Base-by-base conservation (phyloP, 176 grass and related monocot genomes). In the Carex parvula region DNA sequence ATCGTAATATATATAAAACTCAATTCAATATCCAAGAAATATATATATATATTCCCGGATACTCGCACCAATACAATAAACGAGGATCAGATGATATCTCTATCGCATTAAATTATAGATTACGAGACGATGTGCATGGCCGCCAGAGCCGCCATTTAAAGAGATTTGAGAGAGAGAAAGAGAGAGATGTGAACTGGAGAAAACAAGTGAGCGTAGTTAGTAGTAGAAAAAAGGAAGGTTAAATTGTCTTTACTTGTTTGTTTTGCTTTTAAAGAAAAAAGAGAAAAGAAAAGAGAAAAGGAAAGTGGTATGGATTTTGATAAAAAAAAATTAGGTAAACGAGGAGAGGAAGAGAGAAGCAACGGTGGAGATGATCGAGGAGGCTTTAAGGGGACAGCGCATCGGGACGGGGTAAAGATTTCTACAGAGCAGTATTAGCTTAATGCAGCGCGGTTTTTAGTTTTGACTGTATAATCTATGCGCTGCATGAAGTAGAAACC, bases 71-170 rank as follows among this genome's bases (percentile, higher is more conserved):
- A 46, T 63, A 22, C 26, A 73, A 87, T 80, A 77, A 82, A 87
- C 79, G 71, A n/a, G 42, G 33, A 73, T 71, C 20, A 83, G 86
- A 87, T 74, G 68, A 69, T 54, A 56, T 65, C 63, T 35, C 32
- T 46, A 68, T 35, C 37, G 63, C 29, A 84, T 83, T 83, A 83
- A 83, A 64, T 30, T 68, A 83, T 29, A 39, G 62, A 83, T 83
- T 54, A 65, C 18, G 80, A 83, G 57, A 83, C 63, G 80, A 83
- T 83, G 10, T 65, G 80, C 61, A 83, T 83, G 80, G 80, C 80
- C 60, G 80, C 61, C 61, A 83, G 63, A 83, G 80, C 80, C 61
- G 61, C 22, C 80, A 66, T 83, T 83, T 83, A 83, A 67, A 83
- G 60, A 68, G 42, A 53, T 9, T 3, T 8, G 6, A 39, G 32